Conservation (phyloP, 1,284 basidiomycete species). For the Cystobasidiaceae sp. region DNA sequence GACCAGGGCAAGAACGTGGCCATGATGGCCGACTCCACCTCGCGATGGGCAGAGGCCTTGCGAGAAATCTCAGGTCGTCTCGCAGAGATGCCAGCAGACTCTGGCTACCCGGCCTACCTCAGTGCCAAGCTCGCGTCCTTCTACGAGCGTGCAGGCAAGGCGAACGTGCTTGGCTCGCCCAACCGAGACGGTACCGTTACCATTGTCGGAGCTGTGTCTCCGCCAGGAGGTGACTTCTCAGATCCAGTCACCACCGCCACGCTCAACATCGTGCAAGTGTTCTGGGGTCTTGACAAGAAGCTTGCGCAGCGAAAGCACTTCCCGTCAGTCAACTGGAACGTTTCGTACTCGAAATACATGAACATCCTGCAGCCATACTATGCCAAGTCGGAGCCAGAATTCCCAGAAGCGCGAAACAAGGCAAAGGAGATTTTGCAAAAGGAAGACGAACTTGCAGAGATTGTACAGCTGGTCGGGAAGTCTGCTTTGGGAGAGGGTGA, state of each 20-base stretch:
- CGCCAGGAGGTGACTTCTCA: slow-evolving; percentile 98
- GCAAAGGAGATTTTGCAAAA: slow-evolving; percentile 97
- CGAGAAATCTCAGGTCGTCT: slow-evolving; percentile 99
- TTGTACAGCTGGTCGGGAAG: slow-evolving; percentile 98
- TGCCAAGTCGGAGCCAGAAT: slow-evolving; percentile 83
- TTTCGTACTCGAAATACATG: slow-evolving; percentile 98
- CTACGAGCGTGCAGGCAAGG: slow-evolving; percentile 99
- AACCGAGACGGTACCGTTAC: slow-evolving; percentile 86
- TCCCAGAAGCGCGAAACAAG: slow-evolving; percentile 82
- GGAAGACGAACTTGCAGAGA: slow-evolving; percentile 96
- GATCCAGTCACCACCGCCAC: slow-evolving; percentile 97
- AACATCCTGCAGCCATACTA: slow-evolving; percentile 93
- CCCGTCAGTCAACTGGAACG: slow-evolving; percentile 83
- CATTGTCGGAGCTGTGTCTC: slow-evolving; percentile 97
- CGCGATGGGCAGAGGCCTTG: slow-evolving; percentile 97
- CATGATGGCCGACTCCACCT: slow-evolving; percentile 99
- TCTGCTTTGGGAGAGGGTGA: slow-evolving; percentile 94
- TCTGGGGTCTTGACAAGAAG: slow-evolving; percentile 81
- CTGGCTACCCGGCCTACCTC: slow-evolving; percentile 96
- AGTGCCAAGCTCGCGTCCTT: slow-evolving; percentile 93
- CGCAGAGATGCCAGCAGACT: slow-evolving; percentile 99
- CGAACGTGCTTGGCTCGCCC: slow-evolving; percentile 85
- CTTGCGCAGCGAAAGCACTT: slow-evolving; percentile 76
- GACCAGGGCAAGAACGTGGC: slow-evolving; percentile 96
- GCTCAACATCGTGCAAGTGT: slow-evolving; percentile 97